Evolutionary conservation across 306 rosid genomes (phyloP), one percentile per base, ranked within the genome.

Genomic region (Oemleria cerasiformis): DNA sequence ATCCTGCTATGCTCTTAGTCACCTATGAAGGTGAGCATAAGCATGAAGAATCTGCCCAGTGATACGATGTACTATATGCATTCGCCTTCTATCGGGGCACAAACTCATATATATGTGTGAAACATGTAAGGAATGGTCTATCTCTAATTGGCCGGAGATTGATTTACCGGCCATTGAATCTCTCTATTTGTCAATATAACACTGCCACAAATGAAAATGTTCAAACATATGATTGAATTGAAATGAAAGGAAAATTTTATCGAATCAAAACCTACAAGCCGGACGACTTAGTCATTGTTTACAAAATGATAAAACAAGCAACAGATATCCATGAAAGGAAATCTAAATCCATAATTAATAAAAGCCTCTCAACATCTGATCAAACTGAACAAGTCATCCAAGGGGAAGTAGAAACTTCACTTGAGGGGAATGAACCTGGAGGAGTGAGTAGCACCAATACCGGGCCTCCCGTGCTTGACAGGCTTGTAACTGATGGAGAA

Each of bases 401-500:
- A 5, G 3, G 3, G 20, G 55, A 42, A 12, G 34, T 12, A 64
- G 45, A 13, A 5, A 43, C 63, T 36, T 92, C 92, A 92, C 92
- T 92, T 92, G 41, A 92, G 95, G 76, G 98, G 96, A 78, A 92
- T 92, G 72, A 92, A 92, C 89, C 98, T 90, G 59, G 98, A 92
- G 0, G 98, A 92, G 84, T 92, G 98, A 39, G 98, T 92, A 56
- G 98, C 98, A 84, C 98, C 98, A 78, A 92, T 92, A 83, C 98
- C 98, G 11, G 98, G 98, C 80, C 98, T 92, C 42, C 96, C 98
- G 0, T 92, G 98, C 91, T 92, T 92, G 41, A 92, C 98, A 14
- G 98, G 98, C 81, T 92, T 92, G 88, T 92, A 92, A 13, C 91
- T 85, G 55, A 89, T 92, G 16, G 96, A 92, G 80, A 92, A 92